These are phyloP conservation scores for Nemania sp. DNA, from an alignment of 2,329 filamentous ascomycete genomes.

Conservation along the genomic window DNA sequence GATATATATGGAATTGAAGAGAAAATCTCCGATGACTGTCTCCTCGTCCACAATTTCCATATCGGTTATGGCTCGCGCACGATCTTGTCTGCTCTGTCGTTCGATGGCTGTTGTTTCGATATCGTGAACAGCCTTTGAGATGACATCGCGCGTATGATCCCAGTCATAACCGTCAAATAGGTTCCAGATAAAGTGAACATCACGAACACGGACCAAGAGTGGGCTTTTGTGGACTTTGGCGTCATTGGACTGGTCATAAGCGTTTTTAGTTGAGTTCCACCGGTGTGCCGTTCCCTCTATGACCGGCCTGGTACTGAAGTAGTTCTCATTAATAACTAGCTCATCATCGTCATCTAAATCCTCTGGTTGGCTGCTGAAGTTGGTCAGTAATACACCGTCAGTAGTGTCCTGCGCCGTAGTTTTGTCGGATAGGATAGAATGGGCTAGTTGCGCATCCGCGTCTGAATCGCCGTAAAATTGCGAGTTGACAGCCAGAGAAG, in stretches of 20 bases:
- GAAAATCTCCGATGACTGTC: slow-evolving; percentile 86
- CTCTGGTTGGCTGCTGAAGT: slow-evolving; percentile 42
- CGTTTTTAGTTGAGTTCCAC: slow-evolving; percentile 79
- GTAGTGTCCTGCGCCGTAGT: slow-evolving; percentile 48
- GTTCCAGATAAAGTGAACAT: slow-evolving; percentile 96
- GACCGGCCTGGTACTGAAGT: slow-evolving; percentile 67
- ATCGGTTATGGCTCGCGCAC: slow-evolving; percentile 56
- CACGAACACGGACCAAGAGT: slow-evolving; percentile 75
- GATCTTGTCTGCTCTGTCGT: slow-evolving; percentile 62
- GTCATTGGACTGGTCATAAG: slow-evolving; percentile 68
- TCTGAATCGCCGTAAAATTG: slow-evolving; percentile 52
- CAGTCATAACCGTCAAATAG: slow-evolving; percentile 98
- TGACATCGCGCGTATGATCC: slow-evolving; percentile 82
- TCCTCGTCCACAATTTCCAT: slow-evolving; percentile 79
- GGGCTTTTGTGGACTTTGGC: slow-evolving; percentile 67
- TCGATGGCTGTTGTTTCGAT: slow-evolving; percentile 83
- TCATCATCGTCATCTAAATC: slow-evolving; percentile 56
- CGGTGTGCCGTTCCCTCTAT: slow-evolving; percentile 70
- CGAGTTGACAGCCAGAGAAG: slow-evolving; percentile 46
- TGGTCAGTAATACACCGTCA: slow-evolving; percentile 52
- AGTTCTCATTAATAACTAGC: slow-evolving; percentile 75
- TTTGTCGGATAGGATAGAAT: slow-evolving; percentile 44
- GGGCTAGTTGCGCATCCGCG: slow-evolving; percentile 53
- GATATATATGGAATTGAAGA: slow-evolving; percentile 99
- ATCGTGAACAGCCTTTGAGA: slow-evolving; percentile 84